Percentiles rank a stretch among this genome's conserved stretches.
Conservation (phyloP, 2,329 filamentous ascomycete species). For the Blastomyces silverae region DNA sequence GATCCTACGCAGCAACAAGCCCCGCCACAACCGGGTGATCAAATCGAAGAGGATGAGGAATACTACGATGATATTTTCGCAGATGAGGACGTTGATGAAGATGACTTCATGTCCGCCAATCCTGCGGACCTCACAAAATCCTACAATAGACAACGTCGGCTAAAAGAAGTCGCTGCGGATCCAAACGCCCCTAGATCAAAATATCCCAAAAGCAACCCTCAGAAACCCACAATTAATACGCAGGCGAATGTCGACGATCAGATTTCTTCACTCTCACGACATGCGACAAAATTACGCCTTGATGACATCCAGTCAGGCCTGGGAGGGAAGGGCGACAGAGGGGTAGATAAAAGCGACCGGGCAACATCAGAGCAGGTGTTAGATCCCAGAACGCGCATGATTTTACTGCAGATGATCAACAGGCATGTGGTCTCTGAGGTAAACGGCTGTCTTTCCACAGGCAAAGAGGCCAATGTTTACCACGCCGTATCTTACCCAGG, state of each 20-base stretch:
- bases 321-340: constrained; percentile 42
- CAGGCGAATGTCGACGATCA: constrained; percentile 77
- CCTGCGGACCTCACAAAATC: constrained; percentile 69
- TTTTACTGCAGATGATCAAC: constrained; percentile 93
- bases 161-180: constrained; percentile 50
- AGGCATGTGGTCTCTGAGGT: constrained; percentile 81
- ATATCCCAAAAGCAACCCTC: constrained; percentile 66
- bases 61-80: constrained; percentile 55
- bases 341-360: constrained; percentile 74
- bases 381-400: constrained; percentile 90
- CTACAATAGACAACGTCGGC: constrained; percentile 74
- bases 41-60: constrained; percentile 51
- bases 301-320: constrained; percentile 55
- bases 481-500: constrained; percentile 64
- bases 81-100: constrained; percentile 50
- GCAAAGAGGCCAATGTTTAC: constrained; percentile 98
- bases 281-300: constrained; percentile 78
- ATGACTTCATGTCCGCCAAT: constrained; percentile 52
- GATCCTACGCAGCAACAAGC: constrained; percentile 30
- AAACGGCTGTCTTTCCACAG: constrained; percentile 90
- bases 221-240: constrained; percentile 74
- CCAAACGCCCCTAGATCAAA: constrained; percentile 48
- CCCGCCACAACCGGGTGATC: constrained; percentile 36
- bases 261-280: constrained; percentile 71
- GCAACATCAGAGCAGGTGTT: constrained; percentile 93